A percentile compares a stretch with the other conserved stretches of the same genome.
Conservation (phyloP, 2,329 filamentous ascomycete species). For the Zelopaecilomyces penicillatus region DNA sequence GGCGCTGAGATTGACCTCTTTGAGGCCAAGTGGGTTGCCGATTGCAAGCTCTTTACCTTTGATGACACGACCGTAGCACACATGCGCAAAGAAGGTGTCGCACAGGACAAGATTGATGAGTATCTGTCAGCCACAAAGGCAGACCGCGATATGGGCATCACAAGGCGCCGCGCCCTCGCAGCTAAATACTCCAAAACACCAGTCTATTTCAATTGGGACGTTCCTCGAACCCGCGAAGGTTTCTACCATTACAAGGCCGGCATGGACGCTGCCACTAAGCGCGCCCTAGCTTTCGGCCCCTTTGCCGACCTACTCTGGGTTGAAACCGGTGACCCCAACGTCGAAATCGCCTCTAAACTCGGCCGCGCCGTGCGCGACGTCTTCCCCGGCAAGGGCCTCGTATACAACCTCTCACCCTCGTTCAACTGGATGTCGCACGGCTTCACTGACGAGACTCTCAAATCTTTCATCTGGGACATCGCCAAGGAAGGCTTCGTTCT, state of each 20-base stretch:
- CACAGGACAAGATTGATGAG: conserved; percentile 53
- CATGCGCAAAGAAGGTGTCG: conserved; percentile 56
- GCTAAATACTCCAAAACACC: conserved; percentile 56
- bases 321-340: conserved; percentile 84
- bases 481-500: conserved; percentile 75
- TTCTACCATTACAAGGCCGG: conserved; percentile 86
- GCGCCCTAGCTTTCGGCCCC: conserved; percentile 81
- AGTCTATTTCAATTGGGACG: conserved; percentile 82
- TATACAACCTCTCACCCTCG: conserved; percentile 92
- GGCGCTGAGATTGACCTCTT: conserved; percentile 76
- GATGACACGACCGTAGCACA: conserved; percentile 82
- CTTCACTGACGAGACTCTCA: conserved; percentile 73
- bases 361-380: conserved; percentile 63
- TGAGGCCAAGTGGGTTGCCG: conserved; percentile 83
- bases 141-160: conserved; percentile 68
- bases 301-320: conserved; percentile 96
- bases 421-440: conserved; percentile 99
- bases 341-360: conserved; percentile 66
- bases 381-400: conserved; percentile 75
- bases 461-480: conserved; percentile 93
- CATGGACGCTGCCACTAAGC: conserved; percentile 81
- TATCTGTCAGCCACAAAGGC: conserved; percentile 56
- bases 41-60: conserved; percentile 76
- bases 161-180: conserved; percentile 66
- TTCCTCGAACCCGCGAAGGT: conserved; percentile 86